Evolutionary conservation across 345 rosid species (phyloP).

Genomic region (Triadica sebifera): DNA sequence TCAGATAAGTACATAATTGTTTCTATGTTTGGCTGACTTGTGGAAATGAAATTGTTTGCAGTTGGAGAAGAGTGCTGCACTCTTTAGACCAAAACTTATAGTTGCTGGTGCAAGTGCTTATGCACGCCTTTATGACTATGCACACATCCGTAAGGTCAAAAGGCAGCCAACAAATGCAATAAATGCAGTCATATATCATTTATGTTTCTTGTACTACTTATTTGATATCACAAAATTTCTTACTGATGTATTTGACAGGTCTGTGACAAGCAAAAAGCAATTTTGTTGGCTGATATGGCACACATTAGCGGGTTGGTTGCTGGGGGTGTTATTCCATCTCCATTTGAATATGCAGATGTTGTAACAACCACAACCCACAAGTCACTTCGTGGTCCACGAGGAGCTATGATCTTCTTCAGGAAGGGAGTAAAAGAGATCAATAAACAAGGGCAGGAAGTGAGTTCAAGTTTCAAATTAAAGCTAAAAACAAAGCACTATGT

Average conservation of each 20-base stretch:
- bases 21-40: neutral
- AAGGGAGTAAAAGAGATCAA: slow-evolving; percentile 84
- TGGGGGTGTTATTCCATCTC: slow-evolving; percentile 93
- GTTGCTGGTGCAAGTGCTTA: slow-evolving; percentile 99
- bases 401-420: slow-evolving; percentile 96
- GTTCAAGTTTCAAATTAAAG: slow-evolving; percentile 14
- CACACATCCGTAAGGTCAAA: slow-evolving; percentile 80
- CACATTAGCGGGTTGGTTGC: slow-evolving; percentile 97
- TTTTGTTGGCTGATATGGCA: slow-evolving; percentile 92
- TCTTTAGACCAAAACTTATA: slow-evolving; percentile 90
- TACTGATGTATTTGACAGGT: slow-evolving; percentile 51
- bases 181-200: neutral
- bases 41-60: slow-evolving; percentile 36
- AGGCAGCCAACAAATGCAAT: neutral
- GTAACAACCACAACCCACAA: slow-evolving; percentile 98
- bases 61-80: slow-evolving; percentile 80
- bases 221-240: slow-evolving; percentile 7
- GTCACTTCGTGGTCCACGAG: slow-evolving; percentile 98
- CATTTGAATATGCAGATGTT: slow-evolving; percentile 90
- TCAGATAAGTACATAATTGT: neutral
- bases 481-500: neutral
- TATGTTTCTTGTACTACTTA: neutral
- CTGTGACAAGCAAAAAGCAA: slow-evolving; percentile 91
- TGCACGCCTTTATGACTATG: slow-evolving; percentile 92
- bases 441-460: slow-evolving; percentile 90